These are phyloP conservation scores for Globisporangium uncinulatum DNA, from an alignment of 352 stramenopile species.

Conservation along the genomic window DNA sequence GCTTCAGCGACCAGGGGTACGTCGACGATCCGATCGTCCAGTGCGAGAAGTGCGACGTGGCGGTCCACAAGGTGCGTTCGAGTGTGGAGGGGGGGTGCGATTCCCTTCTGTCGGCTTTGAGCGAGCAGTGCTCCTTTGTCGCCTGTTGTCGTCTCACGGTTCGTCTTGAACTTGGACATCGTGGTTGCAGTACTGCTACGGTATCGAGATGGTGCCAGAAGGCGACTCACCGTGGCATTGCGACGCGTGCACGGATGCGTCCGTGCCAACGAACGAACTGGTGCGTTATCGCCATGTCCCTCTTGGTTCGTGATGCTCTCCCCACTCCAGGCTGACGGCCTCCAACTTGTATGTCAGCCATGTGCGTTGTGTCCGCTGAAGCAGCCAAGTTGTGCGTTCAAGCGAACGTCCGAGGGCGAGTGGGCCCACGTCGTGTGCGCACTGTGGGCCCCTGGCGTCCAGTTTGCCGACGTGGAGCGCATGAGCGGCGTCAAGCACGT, in stretches of 20 bases:
- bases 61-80: constrained; percentile 73
- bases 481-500: constrained; percentile 83
- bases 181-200: constrained; percentile 77
- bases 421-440: constrained; percentile 86
- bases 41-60: constrained; percentile 79
- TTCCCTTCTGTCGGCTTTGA: not conserved
- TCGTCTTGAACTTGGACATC: not conserved
- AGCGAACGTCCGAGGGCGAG: constrained; percentile 72
- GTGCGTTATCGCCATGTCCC: constrained; percentile 20
- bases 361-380: constrained; percentile 79
- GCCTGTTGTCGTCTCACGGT: not conserved
- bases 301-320: not conserved
- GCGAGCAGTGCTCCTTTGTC: no score
- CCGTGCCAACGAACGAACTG: constrained; percentile 34
- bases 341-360: constrained; percentile 39
- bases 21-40: constrained; percentile 86
- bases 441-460: constrained; percentile 79
- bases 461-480: constrained; percentile 80
- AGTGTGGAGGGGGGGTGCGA: no score
- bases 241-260: constrained; percentile 60
- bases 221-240: constrained; percentile 83
- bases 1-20: constrained; percentile 84
- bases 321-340: not conserved
- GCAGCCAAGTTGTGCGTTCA: constrained; percentile 66
- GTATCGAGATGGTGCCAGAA: constrained; percentile 73